These are phyloP conservation scores for Silene conica DNA, from an alignment of 148 eudicot species.

Conservation along the genomic window DNA sequence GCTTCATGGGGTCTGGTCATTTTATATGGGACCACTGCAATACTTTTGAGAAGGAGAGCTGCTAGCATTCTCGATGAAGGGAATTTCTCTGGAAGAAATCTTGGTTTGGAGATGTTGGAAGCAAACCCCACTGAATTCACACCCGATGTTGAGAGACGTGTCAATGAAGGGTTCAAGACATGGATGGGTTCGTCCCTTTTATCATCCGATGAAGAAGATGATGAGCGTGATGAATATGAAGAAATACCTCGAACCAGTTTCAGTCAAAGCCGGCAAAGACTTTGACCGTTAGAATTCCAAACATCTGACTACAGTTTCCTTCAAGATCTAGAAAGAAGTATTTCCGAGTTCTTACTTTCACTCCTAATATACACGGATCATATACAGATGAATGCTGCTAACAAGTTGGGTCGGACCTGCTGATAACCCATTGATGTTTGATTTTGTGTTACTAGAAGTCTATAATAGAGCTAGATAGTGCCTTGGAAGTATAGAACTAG, in stretches of 20 bases:
- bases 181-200: conserved; percentile 92
- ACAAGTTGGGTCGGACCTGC: conserved; percentile 1
- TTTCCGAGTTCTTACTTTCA: background rate
- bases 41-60: conserved; percentile 65
- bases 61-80: conserved; percentile 57
- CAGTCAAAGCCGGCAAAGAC: conserved; percentile 27
- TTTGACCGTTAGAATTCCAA: conserved; percentile 10
- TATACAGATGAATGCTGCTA: conserved; percentile 6
- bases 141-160: conserved; percentile 86
- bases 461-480: background rate
- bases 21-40: conserved; percentile 61
- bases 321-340: background rate
- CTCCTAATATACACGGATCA: background rate
- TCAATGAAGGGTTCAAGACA: conserved; percentile 74
- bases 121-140: conserved; percentile 53
- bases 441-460: conserved; percentile 1
- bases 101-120: conserved; percentile 84
- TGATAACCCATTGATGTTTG: background rate
- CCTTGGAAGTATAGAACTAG: background rate
- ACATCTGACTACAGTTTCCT: background rate
- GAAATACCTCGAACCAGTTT: conserved; percentile 33
- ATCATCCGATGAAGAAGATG: conserved; percentile 82
- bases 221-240: conserved; percentile 54
- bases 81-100: conserved; percentile 45
- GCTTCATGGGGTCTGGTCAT: conserved; percentile 81